A percentile compares a stretch with the other conserved stretches of the same genome.
phyloP scores from a whole-genome alignment of 331 rosid genomes.

The Prunus yedoensis region DNA sequence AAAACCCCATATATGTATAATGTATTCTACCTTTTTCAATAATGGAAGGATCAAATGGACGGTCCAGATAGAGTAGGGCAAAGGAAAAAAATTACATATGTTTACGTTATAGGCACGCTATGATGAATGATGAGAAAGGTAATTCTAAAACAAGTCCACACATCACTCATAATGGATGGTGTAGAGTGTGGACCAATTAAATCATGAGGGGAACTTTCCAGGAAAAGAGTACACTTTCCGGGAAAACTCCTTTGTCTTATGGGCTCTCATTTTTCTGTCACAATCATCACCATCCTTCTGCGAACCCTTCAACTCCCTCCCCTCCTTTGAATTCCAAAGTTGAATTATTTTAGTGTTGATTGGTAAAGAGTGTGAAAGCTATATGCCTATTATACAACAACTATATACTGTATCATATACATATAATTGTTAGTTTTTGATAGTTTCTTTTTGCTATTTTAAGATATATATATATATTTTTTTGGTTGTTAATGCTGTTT shows the following conservation, averaged over 20 bases:
- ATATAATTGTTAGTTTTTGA: not conserved
- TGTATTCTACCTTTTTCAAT: slow-evolving; percentile 24
- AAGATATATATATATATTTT: not conserved
- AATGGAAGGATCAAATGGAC: slow-evolving; percentile 22
- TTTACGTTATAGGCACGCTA: slow-evolving; percentile 46
- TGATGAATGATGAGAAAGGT: slow-evolving; percentile 35
- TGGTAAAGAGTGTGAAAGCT: slow-evolving; percentile 30
- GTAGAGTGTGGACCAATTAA: slow-evolving; percentile 50
- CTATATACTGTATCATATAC: too few species aligned
- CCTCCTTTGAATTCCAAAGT: slow-evolving; percentile 28
- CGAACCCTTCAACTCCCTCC: slow-evolving; percentile 25
- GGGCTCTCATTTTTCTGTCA: slow-evolving; percentile 39
- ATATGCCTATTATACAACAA: too few species aligned
- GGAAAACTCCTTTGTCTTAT: slow-evolving; percentile 56
- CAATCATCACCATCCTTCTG: slow-evolving; percentile 38
- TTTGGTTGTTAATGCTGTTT: not conserved
- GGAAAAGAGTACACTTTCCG: slow-evolving; percentile 56
- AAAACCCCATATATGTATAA: not conserved
- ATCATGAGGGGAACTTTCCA: slow-evolving; percentile 56
- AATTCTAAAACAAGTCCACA: slow-evolving; percentile 35
- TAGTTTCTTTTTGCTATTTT: not conserved
- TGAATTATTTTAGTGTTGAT: slow-evolving; percentile 15
- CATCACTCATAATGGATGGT: slow-evolving; percentile 38
- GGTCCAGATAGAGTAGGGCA: slow-evolving; percentile 22
- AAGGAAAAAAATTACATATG: not conserved